Evolutionary conservation across 768 basidiomycete genomes (phyloP), one percentile per base, ranked within the genome.

Genomic region (Tephrocybe rancida): DNA sequence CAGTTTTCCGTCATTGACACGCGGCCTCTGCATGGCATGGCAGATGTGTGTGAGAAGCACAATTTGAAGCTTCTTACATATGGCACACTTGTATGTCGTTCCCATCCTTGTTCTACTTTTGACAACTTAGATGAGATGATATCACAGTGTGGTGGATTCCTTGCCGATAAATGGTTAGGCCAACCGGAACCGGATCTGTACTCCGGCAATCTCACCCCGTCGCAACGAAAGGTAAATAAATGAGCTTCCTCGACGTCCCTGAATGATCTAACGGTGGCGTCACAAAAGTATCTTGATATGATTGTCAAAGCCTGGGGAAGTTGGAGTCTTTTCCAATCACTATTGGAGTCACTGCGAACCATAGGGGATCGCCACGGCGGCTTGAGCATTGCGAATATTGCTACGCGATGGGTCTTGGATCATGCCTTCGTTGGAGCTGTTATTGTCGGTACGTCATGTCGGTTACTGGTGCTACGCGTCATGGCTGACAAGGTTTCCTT

Each of bases 1-100:
- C 57, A 92, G 91, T 92, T 91, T 62, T 93, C 91, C 5, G 67
- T 93, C 44, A 85, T 93, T 57, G 91, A 93, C 64, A 85, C 83
- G 4, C 81, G 92, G 5, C 88, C 88, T 11, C 73, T 90, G 38
- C 82, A 89, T 61, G 88, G 83, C 25, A 87, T 93, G 88, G 79
- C 81, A 2, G 84, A 86, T 48, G 86, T 91, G 11, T 93, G 91
- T 62, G 72, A 81, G 65, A 82, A 82, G 59, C 87, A 93, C 62
- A 73, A 75, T 30, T 67, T 93, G 54, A 91, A 90, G 63, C 73
- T 93, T 16, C 70, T 93, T 27, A 89, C 92, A 34, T 93, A 93
- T 58, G 92, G 91, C 16, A 90, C 91, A 0, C 67, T 93, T 60
- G 91, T 91, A 52, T 59, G 85, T 67, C 24, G 37, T 25, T 53